A percentile compares a stretch with the other conserved stretches of the same genome.
Conservation (phyloP, 306 rosid species). For the apple (Malus domestica) region ASM211411v1 NC_041804.1:8730501-8731000, state of each 20-base stretch:
- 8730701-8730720: slow-evolving; percentile 1
- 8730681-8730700: slow-evolving; percentile 22
- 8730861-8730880: neutral
- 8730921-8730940: neutral
- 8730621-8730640: slow-evolving; percentile 3
- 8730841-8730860: neutral
- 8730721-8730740: neutral
- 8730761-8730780: slow-evolving; percentile 41
- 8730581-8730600: slow-evolving; percentile 24
- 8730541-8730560: slow-evolving; percentile 33
- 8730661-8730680: slow-evolving; percentile 16
- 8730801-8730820: neutral
- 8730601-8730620: slow-evolving; percentile 30
- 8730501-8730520: neutral
- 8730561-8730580: slow-evolving; percentile 29
- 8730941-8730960: neutral
- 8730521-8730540: slow-evolving; percentile 15
- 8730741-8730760: slow-evolving; percentile 1
- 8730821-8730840: neutral
- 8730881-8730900: neutral
- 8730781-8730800: slow-evolving; percentile 54
- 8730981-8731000: neutral
- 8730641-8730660: slow-evolving; percentile 11
- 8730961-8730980: neutral
- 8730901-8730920: neutral